Evolutionary conservation across 306 rosid genomes (phyloP).

Genomic region (Prunus fruticosa): DNA sequence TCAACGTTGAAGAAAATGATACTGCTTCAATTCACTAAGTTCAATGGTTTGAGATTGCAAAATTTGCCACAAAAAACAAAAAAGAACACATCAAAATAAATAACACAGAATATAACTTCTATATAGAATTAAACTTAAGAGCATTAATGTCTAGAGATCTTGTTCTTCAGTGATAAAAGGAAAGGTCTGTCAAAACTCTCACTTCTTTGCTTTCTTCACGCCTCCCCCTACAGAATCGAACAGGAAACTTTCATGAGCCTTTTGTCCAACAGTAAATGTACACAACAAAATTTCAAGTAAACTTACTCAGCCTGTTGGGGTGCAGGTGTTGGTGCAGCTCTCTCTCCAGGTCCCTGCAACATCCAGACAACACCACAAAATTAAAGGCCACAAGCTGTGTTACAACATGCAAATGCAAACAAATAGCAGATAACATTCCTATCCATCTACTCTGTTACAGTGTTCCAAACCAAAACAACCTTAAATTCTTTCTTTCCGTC

Average conservation of each 20-base stretch:
- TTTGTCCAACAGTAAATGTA: not conserved
- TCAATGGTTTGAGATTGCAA: conserved; percentile 16
- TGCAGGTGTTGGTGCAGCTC: conserved; percentile 31
- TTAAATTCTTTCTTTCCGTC: not conserved
- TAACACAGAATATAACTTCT: conserved; percentile 9
- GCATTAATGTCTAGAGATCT: not conserved
- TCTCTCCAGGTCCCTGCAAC: conserved; percentile 48
- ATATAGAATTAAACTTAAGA: not conserved
- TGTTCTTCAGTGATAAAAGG: conserved; percentile 7
- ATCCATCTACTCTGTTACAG: not conserved
- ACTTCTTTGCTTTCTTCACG: conserved; percentile 44
- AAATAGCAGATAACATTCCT: too few relatives aligned
- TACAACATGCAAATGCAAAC: not conserved
- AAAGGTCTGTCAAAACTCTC: conserved; percentile 11
- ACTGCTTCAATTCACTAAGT: conserved; percentile 14
- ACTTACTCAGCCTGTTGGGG: conserved; percentile 40
- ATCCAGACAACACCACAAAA: not conserved
- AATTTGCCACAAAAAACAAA: conserved; percentile 2
- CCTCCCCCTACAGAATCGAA: conserved; percentile 26
- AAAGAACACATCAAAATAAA: not conserved
- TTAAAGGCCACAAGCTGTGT: not conserved
- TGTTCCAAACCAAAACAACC: too few relatives aligned
- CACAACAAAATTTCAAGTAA: not conserved
- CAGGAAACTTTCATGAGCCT: not conserved
- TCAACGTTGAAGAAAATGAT: conserved; percentile 7